Conservation (phyloP, 129 eudicot genomes). For the Centella asiatica region DNA sequence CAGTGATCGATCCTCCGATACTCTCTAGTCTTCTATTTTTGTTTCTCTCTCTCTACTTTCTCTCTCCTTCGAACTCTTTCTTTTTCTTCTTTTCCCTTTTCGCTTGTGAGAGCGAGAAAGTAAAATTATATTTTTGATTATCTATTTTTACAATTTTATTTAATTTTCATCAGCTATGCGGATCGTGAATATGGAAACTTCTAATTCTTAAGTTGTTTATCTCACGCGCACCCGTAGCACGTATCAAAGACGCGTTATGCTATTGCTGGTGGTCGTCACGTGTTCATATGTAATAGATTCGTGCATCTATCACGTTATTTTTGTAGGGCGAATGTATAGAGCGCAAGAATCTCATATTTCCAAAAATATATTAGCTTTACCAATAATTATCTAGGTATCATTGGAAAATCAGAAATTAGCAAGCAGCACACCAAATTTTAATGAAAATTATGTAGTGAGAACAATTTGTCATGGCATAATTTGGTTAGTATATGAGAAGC, state of each 20-base stretch:
- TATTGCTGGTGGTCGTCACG: not conserved
- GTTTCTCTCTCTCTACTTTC: slow-evolving; percentile 40
- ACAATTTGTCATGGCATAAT: no score
- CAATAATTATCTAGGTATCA: no score
- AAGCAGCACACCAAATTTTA: no score
- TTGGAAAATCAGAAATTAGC: no score
- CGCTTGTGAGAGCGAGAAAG: not conserved
- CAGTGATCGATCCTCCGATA: slow-evolving; percentile 51
- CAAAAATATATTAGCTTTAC: no score
- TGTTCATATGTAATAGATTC: not conserved
- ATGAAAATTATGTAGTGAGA: no score
- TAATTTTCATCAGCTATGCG: not conserved
- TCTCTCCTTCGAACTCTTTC: slow-evolving; percentile 19
- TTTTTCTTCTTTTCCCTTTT: slow-evolving; percentile 28
- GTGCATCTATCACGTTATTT: not conserved
- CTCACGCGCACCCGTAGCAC: not conserved
- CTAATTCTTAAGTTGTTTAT: no score
- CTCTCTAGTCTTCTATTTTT: slow-evolving; percentile 21
- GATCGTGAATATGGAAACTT: not conserved
- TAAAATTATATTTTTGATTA: not conserved
- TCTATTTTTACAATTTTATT: not conserved
- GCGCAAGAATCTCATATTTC: not conserved
- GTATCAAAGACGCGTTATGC: not conserved
- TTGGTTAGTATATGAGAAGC: no score
- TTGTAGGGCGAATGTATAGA: not conserved